A percentile compares a stretch with the other conserved stretches of the same genome.
These are phyloP conservation scores for Andrographis paniculata DNA, from an alignment of 305 asterid genomes.

Conservation along the genomic window DNA sequence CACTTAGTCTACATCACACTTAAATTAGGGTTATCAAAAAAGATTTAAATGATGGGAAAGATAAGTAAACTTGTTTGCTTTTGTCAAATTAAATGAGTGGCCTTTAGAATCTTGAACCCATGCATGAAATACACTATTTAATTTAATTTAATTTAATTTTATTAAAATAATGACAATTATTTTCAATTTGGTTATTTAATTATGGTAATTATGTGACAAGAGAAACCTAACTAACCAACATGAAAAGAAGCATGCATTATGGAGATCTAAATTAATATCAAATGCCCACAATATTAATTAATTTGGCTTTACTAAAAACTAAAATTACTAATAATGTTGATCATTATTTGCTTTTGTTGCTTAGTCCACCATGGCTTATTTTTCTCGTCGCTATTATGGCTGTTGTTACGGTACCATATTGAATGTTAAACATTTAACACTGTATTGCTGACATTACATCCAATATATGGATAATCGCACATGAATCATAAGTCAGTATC, in stretches of 20 bases:
- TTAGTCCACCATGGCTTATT: too few species aligned
- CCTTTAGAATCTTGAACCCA: constrained; percentile 19
- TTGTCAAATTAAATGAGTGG: constrained; percentile 16
- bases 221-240: constrained; percentile 30
- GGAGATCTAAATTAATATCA: constrained; percentile 11
- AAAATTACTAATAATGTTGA: not conserved
- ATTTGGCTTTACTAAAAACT: not conserved
- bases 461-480: too few species aligned
- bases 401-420: too few species aligned
- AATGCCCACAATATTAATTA: constrained; percentile 18
- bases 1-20: constrained; percentile 15
- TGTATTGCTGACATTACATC: too few species aligned
- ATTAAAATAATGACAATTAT: constrained; percentile 12
- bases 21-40: constrained; percentile 27
- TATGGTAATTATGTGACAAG: constrained; percentile 31
- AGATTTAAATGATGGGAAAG: constrained; percentile 28
- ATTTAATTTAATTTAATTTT: not conserved
- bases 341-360: too few species aligned
- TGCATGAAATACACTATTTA: not conserved
- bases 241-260: constrained; percentile 25
- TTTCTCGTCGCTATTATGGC: too few species aligned
- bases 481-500: too few species aligned
- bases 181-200: constrained; percentile 23
- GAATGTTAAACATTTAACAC: too few species aligned
- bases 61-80: constrained; percentile 11